Percentiles rank a stretch among this genome's conserved stretches.
phyloP scores from a whole-genome alignment of 2,329 filamentous ascomycete species.

The Sarocladiaceae sp. region DNA sequence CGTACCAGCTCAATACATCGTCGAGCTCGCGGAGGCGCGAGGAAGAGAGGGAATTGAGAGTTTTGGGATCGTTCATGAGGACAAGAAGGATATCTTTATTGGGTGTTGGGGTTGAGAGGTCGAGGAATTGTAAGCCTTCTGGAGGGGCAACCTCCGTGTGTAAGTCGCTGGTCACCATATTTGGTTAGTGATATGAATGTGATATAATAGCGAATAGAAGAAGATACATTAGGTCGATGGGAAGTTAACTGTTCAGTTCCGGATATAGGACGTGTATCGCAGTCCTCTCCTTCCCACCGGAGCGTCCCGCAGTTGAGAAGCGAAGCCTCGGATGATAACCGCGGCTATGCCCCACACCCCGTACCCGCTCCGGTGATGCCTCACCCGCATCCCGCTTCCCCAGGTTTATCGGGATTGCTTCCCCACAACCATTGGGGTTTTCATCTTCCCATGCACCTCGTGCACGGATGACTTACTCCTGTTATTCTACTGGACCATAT shows the following conservation, averaged over 20 bases:
- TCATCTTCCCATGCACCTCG: not conserved
- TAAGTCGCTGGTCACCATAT: not conserved
- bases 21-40: slow-evolving; percentile 45
- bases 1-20: slow-evolving; percentile 48
- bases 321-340: slow-evolving; percentile 3
- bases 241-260: too few species aligned
- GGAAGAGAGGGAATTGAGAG: slow-evolving; percentile 41
- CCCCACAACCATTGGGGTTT: not conserved
- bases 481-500: not conserved
- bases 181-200: too few species aligned
- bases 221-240: too few species aligned
- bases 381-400: not conserved
- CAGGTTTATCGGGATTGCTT: not conserved
- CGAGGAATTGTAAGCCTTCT: not conserved
- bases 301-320: not conserved
- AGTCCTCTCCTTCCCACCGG: too few species aligned
- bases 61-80: slow-evolving; percentile 45
- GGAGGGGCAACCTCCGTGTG: not conserved
- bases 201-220: too few species aligned
- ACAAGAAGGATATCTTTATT: slow-evolving; percentile 38
- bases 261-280: too few species aligned
- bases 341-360: slow-evolving; percentile 1
- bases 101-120: not conserved
- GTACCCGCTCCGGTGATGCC: not conserved
- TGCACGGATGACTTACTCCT: not conserved